phyloP scores from a whole-genome alignment of 2,329 filamentous ascomycete species.

The Diaporthe amygdali region DNA sequence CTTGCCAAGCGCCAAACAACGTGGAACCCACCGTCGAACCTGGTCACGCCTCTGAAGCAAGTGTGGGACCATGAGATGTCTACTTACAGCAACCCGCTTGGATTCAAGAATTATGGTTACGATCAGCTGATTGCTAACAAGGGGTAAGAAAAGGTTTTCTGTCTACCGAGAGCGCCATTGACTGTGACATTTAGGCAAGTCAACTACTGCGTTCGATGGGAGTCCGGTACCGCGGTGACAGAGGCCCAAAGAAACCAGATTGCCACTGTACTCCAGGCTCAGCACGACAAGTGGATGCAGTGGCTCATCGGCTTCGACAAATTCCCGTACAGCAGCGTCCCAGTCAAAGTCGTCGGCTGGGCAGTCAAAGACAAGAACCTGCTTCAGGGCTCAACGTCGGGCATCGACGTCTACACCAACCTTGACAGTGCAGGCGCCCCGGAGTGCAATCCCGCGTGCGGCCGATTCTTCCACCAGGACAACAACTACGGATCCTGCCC shows the following conservation, averaged over 20 bases:
- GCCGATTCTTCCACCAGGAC: slow-evolving; percentile 50
- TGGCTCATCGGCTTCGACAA: slow-evolving; percentile 7
- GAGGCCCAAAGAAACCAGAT: slow-evolving; percentile 44
- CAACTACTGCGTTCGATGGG: slow-evolving; percentile 51
- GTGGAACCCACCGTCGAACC: not conserved
- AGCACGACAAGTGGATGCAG: slow-evolving; percentile 5
- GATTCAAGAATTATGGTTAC: not conserved
- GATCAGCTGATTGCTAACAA: not conserved
- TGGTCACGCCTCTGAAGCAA: not conserved
- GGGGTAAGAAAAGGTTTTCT: not conserved
- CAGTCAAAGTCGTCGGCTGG: not conserved
- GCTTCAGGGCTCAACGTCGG: slow-evolving; percentile 19
- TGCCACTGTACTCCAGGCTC: slow-evolving; percentile 31
- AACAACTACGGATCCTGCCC: slow-evolving; percentile 46
- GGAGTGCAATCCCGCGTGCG: slow-evolving; percentile 46
- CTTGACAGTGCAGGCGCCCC: slow-evolving; percentile 45
- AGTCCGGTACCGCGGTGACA: slow-evolving; percentile 41
- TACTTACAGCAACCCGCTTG: not conserved
- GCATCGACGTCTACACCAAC: slow-evolving; percentile 47
- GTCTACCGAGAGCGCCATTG: not conserved
- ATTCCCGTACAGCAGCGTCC: not conserved
- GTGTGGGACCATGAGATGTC: not conserved
- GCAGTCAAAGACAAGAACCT: not conserved
- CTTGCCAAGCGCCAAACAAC: not conserved
- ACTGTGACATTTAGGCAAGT: slow-evolving; percentile 24